Evolutionary conservation across 306 rosid genomes (phyloP), one percentile per base, ranked within the genome.

Genomic region (Leucaena leucocephala): DNA sequence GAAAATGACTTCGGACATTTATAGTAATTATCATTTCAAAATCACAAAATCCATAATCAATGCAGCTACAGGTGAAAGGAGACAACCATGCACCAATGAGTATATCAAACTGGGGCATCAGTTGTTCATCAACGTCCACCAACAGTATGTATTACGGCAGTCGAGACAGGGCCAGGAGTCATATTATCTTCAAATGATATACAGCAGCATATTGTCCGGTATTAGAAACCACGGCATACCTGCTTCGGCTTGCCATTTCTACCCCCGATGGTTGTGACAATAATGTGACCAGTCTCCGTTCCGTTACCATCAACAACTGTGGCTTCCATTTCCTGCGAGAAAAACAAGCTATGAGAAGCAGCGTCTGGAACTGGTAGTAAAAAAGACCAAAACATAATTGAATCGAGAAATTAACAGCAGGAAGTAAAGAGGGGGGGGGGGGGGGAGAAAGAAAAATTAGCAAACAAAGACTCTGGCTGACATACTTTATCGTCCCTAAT

Each of bases 211-310:
- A 58, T 13, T 19, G 15, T 50, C 15, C 14, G 58, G 14, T 33
- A 42, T 62, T 6, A 67, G 50, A 65, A 65, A n/a, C 59, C 7
- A 17, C 7, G 67, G 33, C 4, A 52, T 74, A 89, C 98, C 97
- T 90, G 98, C 87, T 91, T 93, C 14, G 97, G 89, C 77, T 87
- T 91, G 80, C 95, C 98, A 81, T 91, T 88, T 90, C 90, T 84
- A 79, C 95, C 97, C 55, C 97, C 97, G 75, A 90, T 90, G 58
- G 97, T 91, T 36, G 98, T 93, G 74, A 93, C 98, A 81, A 93
- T 93, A 43, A 93, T 91, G 81, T 91, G 98, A 15, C 98, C 97
- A 0, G 92, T 70, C 86, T 93, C 97, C 0, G 98, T 93, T 78
- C 92, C 97, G 36, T 93, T 93, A 62, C 98, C 98, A 79, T 93